Conservation (phyloP, 2,329 filamentous ascomycete genomes). For the Epichloe amarillans region DNA sequence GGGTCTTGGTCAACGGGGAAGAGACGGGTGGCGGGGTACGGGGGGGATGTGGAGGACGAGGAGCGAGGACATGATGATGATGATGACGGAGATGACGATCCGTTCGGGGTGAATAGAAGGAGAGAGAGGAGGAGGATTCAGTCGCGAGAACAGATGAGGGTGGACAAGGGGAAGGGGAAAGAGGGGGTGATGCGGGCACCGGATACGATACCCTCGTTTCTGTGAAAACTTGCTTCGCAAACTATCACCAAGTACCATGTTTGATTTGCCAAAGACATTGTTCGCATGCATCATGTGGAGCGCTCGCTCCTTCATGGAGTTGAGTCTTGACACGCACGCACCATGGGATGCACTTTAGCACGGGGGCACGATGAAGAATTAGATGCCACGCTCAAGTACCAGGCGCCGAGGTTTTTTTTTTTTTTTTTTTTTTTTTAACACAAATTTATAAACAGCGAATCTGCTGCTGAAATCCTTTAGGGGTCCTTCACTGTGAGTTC, state of each 20-base stretch:
- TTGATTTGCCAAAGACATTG: too few species aligned
- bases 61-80: background rate
- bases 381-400: too few species aligned
- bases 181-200: conserved; percentile 3
- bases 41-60: background rate
- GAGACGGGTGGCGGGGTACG: background rate
- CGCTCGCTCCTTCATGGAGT: too few species aligned
- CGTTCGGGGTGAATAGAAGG: conserved; percentile 21
- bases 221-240: conserved; percentile 11
- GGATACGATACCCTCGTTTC: conserved; percentile 25
- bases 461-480: background rate
- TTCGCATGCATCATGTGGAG: too few species aligned
- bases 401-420: background rate
- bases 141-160: conserved; percentile 16
- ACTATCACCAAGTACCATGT: too few species aligned
- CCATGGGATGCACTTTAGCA: too few species aligned
- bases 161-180: background rate
- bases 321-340: too few species aligned
- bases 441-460: background rate
- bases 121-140: conserved; percentile 17
- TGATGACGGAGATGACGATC: conserved; percentile 18
- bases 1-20: background rate
- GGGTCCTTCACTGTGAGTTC: conserved; percentile 45
- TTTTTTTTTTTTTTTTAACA: too few species aligned
- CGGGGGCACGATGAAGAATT: too few species aligned